phyloP scores from a whole-genome alignment of 2,329 filamentous ascomycete genomes.

The Fonsecaea multimorphosa region DNA sequence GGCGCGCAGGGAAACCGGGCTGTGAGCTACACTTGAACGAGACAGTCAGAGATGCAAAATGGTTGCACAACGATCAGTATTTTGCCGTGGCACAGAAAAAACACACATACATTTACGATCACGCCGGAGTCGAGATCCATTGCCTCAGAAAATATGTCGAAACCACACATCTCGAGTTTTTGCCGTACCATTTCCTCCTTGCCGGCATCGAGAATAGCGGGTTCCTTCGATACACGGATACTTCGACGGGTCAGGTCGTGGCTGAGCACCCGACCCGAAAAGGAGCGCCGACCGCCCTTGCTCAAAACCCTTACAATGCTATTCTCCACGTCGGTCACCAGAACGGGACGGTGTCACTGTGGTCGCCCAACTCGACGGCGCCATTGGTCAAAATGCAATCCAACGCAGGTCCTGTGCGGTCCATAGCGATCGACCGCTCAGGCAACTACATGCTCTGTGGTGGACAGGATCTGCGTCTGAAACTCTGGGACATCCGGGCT shows the following conservation, averaged over 20 bases:
- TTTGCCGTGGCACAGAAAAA: slow-evolving; percentile 97
- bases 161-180: slow-evolving; percentile 90
- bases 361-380: slow-evolving; percentile 89
- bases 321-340: slow-evolving; percentile 92
- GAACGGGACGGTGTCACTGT: slow-evolving; percentile 91
- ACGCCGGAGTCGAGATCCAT: slow-evolving; percentile 88
- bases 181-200: slow-evolving; percentile 94
- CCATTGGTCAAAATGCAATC: slow-evolving; percentile 90
- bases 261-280: slow-evolving; percentile 83
- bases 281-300: slow-evolving; percentile 80
- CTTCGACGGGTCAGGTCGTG: slow-evolving; percentile 88
- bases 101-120: slow-evolving; percentile 95
- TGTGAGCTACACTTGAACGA: slow-evolving; percentile 91
- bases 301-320: slow-evolving; percentile 90
- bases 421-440: slow-evolving; percentile 82
- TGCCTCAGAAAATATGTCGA: slow-evolving; percentile 89
- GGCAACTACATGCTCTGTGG: slow-evolving; percentile 95
- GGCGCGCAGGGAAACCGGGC: slow-evolving; percentile 86
- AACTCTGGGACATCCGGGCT: slow-evolving; percentile 94
- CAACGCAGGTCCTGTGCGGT: slow-evolving; percentile 85
- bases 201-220: slow-evolving; percentile 75
- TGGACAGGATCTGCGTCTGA: slow-evolving; percentile 87
- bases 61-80: slow-evolving; percentile 90
- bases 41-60: slow-evolving; percentile 85
- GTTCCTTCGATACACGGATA: slow-evolving; percentile 91